A percentile compares a stretch with the other conserved stretches of the same genome.
These are phyloP conservation scores for Wickerhamomyces ciferrii DNA, from an alignment of 805 yeast species.

Conservation along the genomic window DNA sequence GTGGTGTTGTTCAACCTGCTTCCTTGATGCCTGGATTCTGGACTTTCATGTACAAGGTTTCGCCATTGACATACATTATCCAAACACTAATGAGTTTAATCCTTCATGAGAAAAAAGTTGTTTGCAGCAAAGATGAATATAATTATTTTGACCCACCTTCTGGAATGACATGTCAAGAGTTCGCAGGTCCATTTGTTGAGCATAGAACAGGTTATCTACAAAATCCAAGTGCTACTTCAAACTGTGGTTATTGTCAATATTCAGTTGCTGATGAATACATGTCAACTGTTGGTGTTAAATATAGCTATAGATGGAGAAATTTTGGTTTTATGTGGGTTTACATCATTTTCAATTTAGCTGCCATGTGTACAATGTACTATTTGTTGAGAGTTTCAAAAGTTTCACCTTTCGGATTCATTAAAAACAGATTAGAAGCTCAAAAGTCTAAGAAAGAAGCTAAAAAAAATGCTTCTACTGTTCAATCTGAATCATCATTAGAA, in stretches of 20 bases:
- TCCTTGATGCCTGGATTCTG: constrained; percentile 64
- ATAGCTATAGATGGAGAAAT: constrained; percentile 56
- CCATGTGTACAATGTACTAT: constrained; percentile 33
- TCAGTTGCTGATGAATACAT: constrained; percentile 33
- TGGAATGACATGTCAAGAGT: constrained; percentile 59
- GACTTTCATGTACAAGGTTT: constrained; percentile 59
- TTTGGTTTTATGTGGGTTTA: constrained; percentile 46
- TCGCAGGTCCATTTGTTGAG: constrained; percentile 36
- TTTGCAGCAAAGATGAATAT: constrained; percentile 42
- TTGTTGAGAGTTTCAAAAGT: constrained; percentile 26
- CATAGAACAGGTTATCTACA: constrained; percentile 47
- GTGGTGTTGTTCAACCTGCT: constrained; percentile 30
- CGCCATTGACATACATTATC: constrained; percentile 58
- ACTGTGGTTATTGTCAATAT: constrained; percentile 38
- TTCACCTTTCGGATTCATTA: background rate
- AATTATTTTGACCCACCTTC: constrained; percentile 42
- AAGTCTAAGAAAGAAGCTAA: background rate
- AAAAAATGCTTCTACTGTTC: background rate
- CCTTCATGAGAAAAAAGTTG: constrained; percentile 44
- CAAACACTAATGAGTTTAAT: constrained; percentile 40
- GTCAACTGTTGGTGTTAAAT: constrained; percentile 19
- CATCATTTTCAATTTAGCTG: constrained; percentile 31
- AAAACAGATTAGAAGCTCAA: background rate
- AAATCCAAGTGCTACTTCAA: constrained; percentile 37
- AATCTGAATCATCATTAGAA: background rate